Percentiles rank a stretch among this genome's conserved stretches.
Evolutionary conservation across 73 alveolate species (phyloP).

Genomic region (Tetrahymena thermophila): DNA sequence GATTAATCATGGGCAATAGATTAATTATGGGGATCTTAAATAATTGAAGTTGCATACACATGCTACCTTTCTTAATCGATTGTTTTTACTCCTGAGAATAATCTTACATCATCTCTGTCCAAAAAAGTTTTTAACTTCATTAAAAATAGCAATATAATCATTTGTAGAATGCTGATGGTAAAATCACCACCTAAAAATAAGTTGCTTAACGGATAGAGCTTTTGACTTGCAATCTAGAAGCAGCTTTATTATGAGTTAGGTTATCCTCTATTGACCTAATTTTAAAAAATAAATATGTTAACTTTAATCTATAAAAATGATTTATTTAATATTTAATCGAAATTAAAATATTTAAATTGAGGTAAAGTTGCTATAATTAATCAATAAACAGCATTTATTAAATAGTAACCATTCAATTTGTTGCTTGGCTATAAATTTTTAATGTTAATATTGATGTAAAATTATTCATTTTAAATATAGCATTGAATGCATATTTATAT

Average conservation of each 20-base stretch:
- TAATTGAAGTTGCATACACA: not conserved
- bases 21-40: not conserved
- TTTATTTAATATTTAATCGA: no score
- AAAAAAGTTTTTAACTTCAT: not conserved
- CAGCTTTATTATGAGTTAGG: not conserved
- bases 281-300: not conserved
- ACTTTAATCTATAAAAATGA: no score
- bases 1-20: not conserved
- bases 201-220: not conserved
- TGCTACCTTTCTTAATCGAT: not conserved
- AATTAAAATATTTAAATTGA: no score
- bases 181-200: not conserved
- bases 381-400: no score
- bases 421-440: no score
- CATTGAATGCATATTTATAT: no score
- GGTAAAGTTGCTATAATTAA: no score
- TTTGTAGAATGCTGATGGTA: not conserved
- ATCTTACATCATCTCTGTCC: not conserved
- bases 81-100: not conserved
- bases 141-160: not conserved
- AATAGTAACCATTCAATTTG: no score
- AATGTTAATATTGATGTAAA: no score
- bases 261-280: not conserved
- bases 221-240: not conserved
- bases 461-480: no score